These are phyloP conservation scores for Ceratobasidium sp. DNA, from an alignment of 1,284 basidiomycete genomes.

Conservation along the genomic window DNA sequence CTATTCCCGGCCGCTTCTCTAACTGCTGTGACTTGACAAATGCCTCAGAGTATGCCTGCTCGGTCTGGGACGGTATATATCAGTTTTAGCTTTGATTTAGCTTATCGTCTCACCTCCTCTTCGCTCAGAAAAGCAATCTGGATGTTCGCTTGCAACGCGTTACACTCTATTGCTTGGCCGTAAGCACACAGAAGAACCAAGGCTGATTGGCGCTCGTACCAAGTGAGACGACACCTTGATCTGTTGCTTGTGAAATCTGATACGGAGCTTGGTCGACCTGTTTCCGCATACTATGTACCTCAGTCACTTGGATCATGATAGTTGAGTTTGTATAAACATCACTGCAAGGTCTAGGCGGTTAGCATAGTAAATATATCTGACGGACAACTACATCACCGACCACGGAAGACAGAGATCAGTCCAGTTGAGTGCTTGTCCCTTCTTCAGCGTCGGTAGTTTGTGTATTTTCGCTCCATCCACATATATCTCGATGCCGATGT, in stretches of 20 bases:
- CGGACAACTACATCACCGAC: neutral
- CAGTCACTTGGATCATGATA: neutral
- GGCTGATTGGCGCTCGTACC: too few species aligned
- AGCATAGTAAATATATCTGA: too few species aligned
- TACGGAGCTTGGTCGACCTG: neutral
- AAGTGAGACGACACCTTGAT: neutral
- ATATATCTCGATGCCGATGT: neutral
- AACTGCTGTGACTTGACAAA: neutral
- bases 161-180: too few species aligned
- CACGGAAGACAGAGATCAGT: neutral
- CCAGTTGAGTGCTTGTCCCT: neutral
- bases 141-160: neutral
- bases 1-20: neutral
- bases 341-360: too few species aligned
- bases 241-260: neutral
- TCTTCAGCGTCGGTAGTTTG: neutral
- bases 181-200: too few species aligned
- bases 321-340: neutral
- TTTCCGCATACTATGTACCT: conserved; percentile 1
- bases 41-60: neutral
- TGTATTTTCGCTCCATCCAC: neutral
- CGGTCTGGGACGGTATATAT: neutral
- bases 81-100: neutral
- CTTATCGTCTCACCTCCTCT: neutral
- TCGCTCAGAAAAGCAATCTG: neutral